Evolutionary conservation across 140 eudicot species (phyloP).

Genomic region (Senecio squalidus): DNA sequence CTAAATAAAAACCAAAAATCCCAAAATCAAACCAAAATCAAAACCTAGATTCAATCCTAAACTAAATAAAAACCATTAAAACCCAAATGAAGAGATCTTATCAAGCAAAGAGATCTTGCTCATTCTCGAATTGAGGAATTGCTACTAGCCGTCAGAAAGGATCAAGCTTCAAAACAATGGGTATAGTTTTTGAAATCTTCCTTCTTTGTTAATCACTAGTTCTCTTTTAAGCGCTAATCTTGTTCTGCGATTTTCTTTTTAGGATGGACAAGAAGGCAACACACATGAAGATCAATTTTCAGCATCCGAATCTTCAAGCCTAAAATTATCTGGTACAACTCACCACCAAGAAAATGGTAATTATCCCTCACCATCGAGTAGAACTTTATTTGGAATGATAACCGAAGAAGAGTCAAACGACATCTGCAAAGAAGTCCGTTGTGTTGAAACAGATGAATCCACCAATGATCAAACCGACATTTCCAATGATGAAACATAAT

Average conservation of each 20-base stretch:
- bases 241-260: not conserved
- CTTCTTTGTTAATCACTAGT: too few species aligned
- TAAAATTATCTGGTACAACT: conserved; percentile 13
- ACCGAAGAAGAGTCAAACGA: conserved; percentile 48
- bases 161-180: conserved; percentile 38
- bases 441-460: conserved; percentile 71
- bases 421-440: conserved; percentile 71
- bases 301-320: conserved; percentile 33
- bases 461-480: conserved; percentile 18
- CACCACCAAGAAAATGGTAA: conserved; percentile 24
- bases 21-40: too few species aligned
- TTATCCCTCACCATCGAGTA: conserved; percentile 26
- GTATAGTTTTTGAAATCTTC: too few species aligned
- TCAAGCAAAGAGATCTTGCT: too few species aligned
- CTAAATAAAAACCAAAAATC: too few species aligned
- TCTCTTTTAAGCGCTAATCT: not conserved
- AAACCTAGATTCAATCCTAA: too few species aligned
- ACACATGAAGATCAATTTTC: conserved; percentile 43
- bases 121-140: too few species aligned
- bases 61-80: too few species aligned
- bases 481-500: conserved; percentile 33
- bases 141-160: conserved; percentile 39
- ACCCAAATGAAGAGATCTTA: too few species aligned
- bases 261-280: conserved; percentile 37
- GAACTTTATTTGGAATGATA: conserved; percentile 20